Base-by-base conservation (phyloP, 2,329 filamentous ascomycete genomes). In the Pseudodiploospora longispora region DNA sequence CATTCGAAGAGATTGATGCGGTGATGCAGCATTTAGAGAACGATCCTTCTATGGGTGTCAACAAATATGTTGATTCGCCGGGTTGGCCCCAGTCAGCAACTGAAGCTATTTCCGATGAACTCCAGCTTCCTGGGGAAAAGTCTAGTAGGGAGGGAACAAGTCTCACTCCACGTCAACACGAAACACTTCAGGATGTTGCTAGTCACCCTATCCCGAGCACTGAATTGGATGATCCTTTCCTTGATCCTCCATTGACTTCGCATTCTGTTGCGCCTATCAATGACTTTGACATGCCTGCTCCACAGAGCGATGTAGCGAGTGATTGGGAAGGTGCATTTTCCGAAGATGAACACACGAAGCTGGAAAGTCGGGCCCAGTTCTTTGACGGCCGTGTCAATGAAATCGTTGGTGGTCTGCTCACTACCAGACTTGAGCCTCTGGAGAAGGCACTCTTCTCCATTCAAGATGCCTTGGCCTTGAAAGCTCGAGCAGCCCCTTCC, bases 281-380 rank as follows among this genome's bases (percentile, higher is more conserved):
- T 28, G 58, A 54, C 7, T 74, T 76, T 27, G 57, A 52, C 27
- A 52, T 58, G 8, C 47, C 46, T 19, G 76, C 77, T 29, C 81
- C 78, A 27, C 49, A 44, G 6, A 53, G 46, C 49, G 70, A 83
- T 10, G 81, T 83, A 27, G 77, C 82, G 47, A 96, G 90, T 59
- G 91, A 97, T 62, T 98, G 93, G 93, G 89, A 95, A 57, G 85
- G 85, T 58, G 80, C 84, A 38, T 82, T 96, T 49, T 84, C 85
- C 7, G 86, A 87, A 12, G 82, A 84, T 31, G 87, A 94, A 56
- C 87, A 94, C 47, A 78, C 81, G 41, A 95, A 95, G 64, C 71
- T 97, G 44, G 80, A 86, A 51, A 81, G 82, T 42, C 81, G 89
- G 39, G 87, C 86, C 50, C 78, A 80, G 38, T 97, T 95, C 74